A percentile compares a stretch with the other conserved stretches of the same genome.
Evolutionary conservation across 2,329 filamentous ascomycete genomes (phyloP).

Genomic region (Scopulariopsis brevicaulis): DNA sequence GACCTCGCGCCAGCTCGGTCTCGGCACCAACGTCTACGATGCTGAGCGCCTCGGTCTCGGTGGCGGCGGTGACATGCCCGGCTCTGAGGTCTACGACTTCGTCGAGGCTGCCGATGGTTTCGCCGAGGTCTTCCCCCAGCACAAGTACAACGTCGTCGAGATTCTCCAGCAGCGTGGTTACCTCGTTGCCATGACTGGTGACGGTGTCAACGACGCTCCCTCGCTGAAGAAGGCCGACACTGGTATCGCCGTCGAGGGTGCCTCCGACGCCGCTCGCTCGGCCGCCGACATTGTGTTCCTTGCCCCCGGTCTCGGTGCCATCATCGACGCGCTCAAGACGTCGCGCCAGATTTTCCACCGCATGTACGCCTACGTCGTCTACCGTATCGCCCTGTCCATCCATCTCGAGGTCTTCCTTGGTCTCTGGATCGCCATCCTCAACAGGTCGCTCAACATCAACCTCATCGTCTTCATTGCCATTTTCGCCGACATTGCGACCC

Average conservation of each 20-base stretch:
- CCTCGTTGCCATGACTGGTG: constrained; percentile 91
- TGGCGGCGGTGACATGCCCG: constrained; percentile 84
- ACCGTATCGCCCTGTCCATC: constrained; percentile 85
- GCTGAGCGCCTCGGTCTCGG: constrained; percentile 85
- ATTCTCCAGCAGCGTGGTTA: constrained; percentile 90
- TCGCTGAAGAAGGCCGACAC: constrained; percentile 94
- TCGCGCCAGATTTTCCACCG: constrained; percentile 93
- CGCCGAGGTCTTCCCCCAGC: constrained; percentile 87
- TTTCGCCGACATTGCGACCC: constrained; percentile 83
- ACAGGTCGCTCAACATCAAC: constrained; percentile 73
- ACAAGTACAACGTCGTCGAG: constrained; percentile 92
- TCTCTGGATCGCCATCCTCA: constrained; percentile 83
- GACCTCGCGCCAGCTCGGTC: constrained; percentile 81
- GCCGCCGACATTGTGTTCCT: constrained; percentile 92
- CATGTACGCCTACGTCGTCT: constrained; percentile 94
- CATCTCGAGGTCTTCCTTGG: constrained; percentile 88
- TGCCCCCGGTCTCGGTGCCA: constrained; percentile 79
- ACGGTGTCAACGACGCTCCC: constrained; percentile 89
- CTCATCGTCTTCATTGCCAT: constrained; percentile 91
- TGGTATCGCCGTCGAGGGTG: constrained; percentile 88
- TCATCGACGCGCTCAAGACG: constrained; percentile 87
- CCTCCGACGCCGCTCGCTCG: constrained; percentile 81
- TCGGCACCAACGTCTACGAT: constrained; percentile 90
- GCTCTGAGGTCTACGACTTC: constrained; percentile 90
- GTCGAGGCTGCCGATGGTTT: constrained; percentile 93